Percentiles rank a stretch among this genome's conserved stretches.
These are phyloP conservation scores for Mycena sanguinolenta DNA, from an alignment of 768 basidiomycete species.

Conservation along the genomic window DNA sequence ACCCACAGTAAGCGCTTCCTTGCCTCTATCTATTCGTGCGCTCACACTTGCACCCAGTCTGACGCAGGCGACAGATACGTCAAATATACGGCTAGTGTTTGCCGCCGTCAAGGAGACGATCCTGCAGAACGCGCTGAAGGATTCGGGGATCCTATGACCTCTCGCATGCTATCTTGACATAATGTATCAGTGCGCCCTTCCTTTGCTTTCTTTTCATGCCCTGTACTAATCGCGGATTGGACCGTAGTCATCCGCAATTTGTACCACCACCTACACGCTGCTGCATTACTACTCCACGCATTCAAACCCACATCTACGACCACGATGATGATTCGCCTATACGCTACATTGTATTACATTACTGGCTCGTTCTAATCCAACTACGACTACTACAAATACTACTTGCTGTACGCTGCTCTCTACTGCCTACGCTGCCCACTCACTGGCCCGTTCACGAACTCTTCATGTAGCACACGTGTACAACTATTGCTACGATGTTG, in stretches of 20 bases:
- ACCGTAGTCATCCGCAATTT: conserved; percentile 22
- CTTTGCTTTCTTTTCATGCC: neutral
- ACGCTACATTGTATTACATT: conserved; percentile 12
- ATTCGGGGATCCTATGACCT: conserved; percentile 80
- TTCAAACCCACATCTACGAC: neutral
- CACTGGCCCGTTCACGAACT: conserved; percentile 16
- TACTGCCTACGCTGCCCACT: conserved; percentile 4
- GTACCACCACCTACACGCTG: conserved; percentile 31
- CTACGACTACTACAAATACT: conserved; percentile 2
- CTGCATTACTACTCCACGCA: conserved; percentile 25
- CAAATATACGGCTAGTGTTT: conserved; percentile 85
- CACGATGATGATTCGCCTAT: neutral
- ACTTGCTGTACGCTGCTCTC: conserved; percentile 2
- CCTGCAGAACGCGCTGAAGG: conserved; percentile 87
- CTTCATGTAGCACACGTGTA: conserved; percentile 14
- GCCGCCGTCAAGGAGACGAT: conserved; percentile 96
- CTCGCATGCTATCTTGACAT: conserved; percentile 21
- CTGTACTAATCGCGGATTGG: neutral
- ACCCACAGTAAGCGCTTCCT: conserved; percentile 60
- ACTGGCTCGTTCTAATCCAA: neutral
- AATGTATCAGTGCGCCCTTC: conserved; percentile 26
- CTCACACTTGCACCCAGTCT: conserved; percentile 57
- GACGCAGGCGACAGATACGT: conserved; percentile 91
- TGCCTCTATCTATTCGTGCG: neutral
- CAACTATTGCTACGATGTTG: conserved; percentile 1